These are phyloP conservation scores for Sarocladium kiliense DNA, from an alignment of 2,329 filamentous ascomycete species.

Conservation along the genomic window DNA sequence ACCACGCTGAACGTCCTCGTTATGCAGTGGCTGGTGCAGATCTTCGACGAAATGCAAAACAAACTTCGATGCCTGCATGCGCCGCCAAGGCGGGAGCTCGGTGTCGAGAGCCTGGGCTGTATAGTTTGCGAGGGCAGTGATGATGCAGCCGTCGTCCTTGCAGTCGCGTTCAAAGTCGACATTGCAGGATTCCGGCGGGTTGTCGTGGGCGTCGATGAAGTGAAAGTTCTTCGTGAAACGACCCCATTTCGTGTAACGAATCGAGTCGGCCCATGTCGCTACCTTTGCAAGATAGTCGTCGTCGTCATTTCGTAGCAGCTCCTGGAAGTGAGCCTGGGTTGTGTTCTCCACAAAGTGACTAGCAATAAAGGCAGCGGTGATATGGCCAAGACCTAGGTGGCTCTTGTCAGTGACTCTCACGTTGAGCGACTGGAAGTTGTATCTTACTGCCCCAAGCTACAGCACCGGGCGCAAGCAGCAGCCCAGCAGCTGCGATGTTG, in stretches of 20 bases:
- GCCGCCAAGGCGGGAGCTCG: slow-evolving; percentile 36
- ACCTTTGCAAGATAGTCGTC: slow-evolving; percentile 56
- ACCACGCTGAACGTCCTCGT: slow-evolving; percentile 57
- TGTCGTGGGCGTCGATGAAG: slow-evolving; percentile 65
- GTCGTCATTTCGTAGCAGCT: slow-evolving; percentile 48
- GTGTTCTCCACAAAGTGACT: slow-evolving; percentile 52
- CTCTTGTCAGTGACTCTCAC: neutral
- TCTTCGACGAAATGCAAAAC: slow-evolving; percentile 65
- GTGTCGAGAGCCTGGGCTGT: slow-evolving; percentile 48
- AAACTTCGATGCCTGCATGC: slow-evolving; percentile 60
- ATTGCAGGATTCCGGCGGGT: slow-evolving; percentile 51
- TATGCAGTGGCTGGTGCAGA: slow-evolving; percentile 64
- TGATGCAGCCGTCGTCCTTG: slow-evolving; percentile 55
- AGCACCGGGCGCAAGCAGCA: slow-evolving; percentile 27
- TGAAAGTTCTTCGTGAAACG: slow-evolving; percentile 59
- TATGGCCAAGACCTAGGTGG: slow-evolving; percentile 54
- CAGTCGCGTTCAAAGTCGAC: slow-evolving; percentile 58
- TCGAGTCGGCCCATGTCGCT: slow-evolving; percentile 63
- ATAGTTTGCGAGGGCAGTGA: slow-evolving; percentile 56
- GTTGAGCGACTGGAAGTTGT: slow-evolving; percentile 5
- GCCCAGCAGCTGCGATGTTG: slow-evolving; percentile 17
- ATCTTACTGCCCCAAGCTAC: slow-evolving; percentile 38
- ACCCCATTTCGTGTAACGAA: slow-evolving; percentile 60
- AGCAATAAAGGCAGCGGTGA: slow-evolving; percentile 60
- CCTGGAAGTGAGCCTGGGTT: slow-evolving; percentile 53